Percentiles rank a stretch among this genome's conserved stretches.
Evolutionary conservation across 371 early-diverging fungal species (phyloP).

Genomic region (Actinomortierella wolfii): DNA sequence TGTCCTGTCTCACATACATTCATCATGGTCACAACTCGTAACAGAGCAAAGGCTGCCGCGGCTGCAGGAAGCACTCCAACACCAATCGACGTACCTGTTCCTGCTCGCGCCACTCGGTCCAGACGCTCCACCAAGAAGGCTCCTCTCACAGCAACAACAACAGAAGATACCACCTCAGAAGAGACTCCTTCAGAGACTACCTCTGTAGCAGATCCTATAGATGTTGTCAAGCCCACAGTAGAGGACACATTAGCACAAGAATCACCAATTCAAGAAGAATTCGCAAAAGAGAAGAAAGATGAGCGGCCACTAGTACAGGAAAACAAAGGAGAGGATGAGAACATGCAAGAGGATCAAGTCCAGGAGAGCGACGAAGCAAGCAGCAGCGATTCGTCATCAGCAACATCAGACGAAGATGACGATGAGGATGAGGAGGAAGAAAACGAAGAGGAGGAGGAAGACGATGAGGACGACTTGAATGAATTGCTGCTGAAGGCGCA

Average conservation of each 20-base stretch:
- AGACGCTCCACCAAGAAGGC: slow-evolving; percentile 9
- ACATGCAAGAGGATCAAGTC: not conserved
- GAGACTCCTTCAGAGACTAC: slow-evolving; percentile 9
- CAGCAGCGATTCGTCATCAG: not conserved
- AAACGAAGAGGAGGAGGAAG: slow-evolving; percentile 3
- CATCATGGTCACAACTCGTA: slow-evolving; percentile 27
- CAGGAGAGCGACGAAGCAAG: slow-evolving; percentile 1
- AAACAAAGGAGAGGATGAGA: slow-evolving; percentile 4
- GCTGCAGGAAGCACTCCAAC: slow-evolving; percentile 1
- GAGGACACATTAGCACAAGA: slow-evolving; percentile 9
- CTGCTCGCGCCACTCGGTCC: slow-evolving; percentile 11
- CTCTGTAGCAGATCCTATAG: slow-evolving; percentile 18
- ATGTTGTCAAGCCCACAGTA: slow-evolving; percentile 11
- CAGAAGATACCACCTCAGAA: slow-evolving; percentile 1
- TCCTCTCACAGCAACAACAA: not conserved
- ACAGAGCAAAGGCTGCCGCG: slow-evolving; percentile 17
- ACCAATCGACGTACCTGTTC: slow-evolving; percentile 9
- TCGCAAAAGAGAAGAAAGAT: not conserved
- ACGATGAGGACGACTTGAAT: slow-evolving; percentile 53
- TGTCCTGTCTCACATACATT: no score
- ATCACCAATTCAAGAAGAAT: not conserved
- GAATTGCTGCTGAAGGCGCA: slow-evolving; percentile 54
- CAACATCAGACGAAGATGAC: slow-evolving; percentile 3
- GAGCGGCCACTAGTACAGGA: not conserved
- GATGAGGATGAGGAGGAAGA: slow-evolving; percentile 3